Evolutionary conservation across 2,329 filamentous ascomycete species (phyloP).

Genomic region (Sporothrix variecibatus): DNA sequence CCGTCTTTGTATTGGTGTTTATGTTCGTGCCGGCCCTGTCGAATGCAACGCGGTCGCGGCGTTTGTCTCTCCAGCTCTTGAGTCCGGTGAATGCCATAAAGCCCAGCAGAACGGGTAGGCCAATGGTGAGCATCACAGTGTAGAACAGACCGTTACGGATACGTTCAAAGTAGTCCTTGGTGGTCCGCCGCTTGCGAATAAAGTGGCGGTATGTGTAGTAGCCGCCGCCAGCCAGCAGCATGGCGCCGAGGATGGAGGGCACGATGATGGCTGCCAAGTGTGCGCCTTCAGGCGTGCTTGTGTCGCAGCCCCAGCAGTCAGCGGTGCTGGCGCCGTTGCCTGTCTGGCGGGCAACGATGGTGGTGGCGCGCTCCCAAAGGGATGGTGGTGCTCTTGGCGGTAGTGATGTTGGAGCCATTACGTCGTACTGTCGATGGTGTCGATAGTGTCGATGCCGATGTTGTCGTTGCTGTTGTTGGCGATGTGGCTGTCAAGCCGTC

Average conservation of each 20-base stretch:
- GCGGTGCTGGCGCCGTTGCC: not conserved
- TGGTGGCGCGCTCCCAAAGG: not conserved
- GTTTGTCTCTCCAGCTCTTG: not conserved
- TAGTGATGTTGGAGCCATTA: not conserved
- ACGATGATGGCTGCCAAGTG: not conserved
- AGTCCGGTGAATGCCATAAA: not conserved
- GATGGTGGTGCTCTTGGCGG: not conserved
- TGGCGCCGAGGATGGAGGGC: not conserved
- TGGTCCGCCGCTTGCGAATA: not conserved
- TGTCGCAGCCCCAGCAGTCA: not conserved
- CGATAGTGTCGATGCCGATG: not conserved
- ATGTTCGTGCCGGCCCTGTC: not conserved
- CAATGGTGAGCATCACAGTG: not conserved
- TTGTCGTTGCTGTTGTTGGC: no score
- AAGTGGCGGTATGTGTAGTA: conserved; percentile 1
- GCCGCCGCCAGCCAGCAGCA: not conserved
- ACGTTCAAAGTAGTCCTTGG: not conserved
- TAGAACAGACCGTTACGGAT: not conserved
- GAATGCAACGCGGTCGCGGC: not conserved
- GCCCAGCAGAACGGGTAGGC: not conserved
- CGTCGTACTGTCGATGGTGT: not conserved
- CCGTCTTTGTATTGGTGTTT: not conserved
- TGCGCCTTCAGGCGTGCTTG: not conserved
- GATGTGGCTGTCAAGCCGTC: not conserved
- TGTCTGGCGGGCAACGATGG: not conserved